Base-by-base conservation (phyloP, 768 basidiomycete genomes). In the Pleurotus ostreatus region DNA sequence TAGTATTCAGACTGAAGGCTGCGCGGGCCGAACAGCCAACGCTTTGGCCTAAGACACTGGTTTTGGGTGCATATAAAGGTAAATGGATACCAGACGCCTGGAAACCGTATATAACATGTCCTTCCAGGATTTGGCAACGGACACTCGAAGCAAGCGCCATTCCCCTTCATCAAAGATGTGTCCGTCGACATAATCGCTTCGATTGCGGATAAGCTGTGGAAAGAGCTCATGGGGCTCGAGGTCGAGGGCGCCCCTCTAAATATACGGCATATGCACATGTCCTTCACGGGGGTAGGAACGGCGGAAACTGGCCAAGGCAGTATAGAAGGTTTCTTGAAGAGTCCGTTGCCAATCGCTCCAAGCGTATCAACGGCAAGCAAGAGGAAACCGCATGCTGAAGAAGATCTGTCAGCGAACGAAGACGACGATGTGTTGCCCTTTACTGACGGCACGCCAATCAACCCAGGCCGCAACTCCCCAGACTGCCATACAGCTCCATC, bases 41-140 rank as follows among this genome's bases (percentile, higher is more conserved):
- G 43, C 63, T 92, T 6, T 96, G 96, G 97, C 97, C 97, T 0
- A 98, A 92, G 70, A 89, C 90, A 0, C 75, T 99, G 45, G 92
- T 89, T 15, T 71, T 99, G 30, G 84, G 87, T 60, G 80, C 84
- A 25, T 78, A 89, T 25, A 85, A 87, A 76, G 88, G 93, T 82
- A 55, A 57, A 66, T 57, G 38, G 20, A 40, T 26, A 47, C 23
- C 45, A 45, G 15, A 16, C 5, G 7, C n/a, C 37, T 26, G 15
- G 7, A 26, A 41, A 9, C 7, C 18, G n/a, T 12, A 25, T 30
- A 55, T 61, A 8, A 63, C n/a, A 39, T 41, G 22, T 30, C 49
- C 61, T 26, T 55, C 12, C 55, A 90, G 92, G 85, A 23, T 85
- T 85, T 44, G 84, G 88, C 49, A 61, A 79, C 2, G 78, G 78